Evolutionary conservation across 768 basidiomycete species (phyloP).

Genomic region (Xanthoconium purpureum): DNA sequence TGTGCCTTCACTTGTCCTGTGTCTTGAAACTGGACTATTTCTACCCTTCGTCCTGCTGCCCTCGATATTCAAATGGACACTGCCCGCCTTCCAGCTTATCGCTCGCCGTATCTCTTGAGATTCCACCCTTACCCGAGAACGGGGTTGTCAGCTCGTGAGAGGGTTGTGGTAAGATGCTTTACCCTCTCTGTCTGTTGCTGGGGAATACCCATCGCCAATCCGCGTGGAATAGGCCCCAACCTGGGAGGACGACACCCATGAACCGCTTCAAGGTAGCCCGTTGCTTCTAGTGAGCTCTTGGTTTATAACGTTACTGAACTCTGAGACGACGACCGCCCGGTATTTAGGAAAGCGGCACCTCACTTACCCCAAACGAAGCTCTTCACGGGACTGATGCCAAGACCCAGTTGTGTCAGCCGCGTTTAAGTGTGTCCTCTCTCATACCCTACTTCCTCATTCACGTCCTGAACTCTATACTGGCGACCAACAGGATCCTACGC

Average conservation of each 20-base stretch:
- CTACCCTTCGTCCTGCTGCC: neutral
- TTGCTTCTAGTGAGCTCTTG: constrained; percentile 1
- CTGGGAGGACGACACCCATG: neutral
- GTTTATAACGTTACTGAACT: neutral
- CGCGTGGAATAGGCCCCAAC: constrained; percentile 9
- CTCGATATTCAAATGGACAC: constrained; percentile 16
- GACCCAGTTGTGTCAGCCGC: constrained; percentile 3
- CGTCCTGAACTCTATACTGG: constrained; percentile 1
- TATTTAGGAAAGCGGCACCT: constrained; percentile 9
- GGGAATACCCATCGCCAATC: constrained; percentile 4
- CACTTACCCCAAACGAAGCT: neutral
- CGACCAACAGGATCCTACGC: constrained; percentile 23
- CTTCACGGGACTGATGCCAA: constrained; percentile 1
- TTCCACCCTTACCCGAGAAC: constrained; percentile 31
- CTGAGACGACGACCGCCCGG: neutral
- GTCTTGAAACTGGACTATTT: neutral
- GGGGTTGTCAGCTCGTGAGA: constrained; percentile 23
- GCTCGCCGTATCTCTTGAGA: constrained; percentile 27
- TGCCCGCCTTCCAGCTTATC: constrained; percentile 20
- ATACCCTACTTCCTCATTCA: neutral
- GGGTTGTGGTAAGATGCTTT: constrained; percentile 18
- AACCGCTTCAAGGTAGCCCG: neutral
- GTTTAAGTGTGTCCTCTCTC: constrained; percentile 19
- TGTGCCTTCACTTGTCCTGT: neutral
- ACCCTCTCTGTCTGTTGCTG: constrained; percentile 3